Percentiles rank a stretch among this genome's conserved stretches.
These are phyloP conservation scores for Epichloe festucae DNA, from an alignment of 2,329 filamentous ascomycete species.

Conservation along the genomic window DNA sequence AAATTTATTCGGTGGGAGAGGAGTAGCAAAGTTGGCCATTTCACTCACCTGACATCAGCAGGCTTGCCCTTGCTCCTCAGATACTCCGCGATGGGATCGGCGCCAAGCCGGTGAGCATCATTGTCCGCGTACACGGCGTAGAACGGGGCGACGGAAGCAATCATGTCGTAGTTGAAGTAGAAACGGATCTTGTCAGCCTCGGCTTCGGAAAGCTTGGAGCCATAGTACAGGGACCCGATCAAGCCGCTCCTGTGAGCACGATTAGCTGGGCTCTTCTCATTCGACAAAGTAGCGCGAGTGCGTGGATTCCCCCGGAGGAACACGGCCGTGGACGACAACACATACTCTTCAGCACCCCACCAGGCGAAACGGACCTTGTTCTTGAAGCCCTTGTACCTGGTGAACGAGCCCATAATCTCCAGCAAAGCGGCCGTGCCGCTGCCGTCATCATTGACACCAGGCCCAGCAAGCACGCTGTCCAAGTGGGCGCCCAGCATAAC, in stretches of 20 bases:
- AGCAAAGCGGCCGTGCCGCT: slow-evolving; percentile 23
- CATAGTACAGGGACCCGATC: slow-evolving; percentile 30
- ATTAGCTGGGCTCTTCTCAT: not conserved
- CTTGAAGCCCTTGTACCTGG: slow-evolving; percentile 21
- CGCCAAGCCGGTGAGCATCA: slow-evolving; percentile 24
- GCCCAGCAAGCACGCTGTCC: slow-evolving; percentile 24
- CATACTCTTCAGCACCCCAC: slow-evolving; percentile 27
- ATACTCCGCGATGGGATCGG: slow-evolving; percentile 18
- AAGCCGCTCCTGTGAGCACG: slow-evolving; percentile 21
- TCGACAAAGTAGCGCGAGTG: too few species aligned
- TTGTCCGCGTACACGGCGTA: slow-evolving; percentile 28
- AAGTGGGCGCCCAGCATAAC: slow-evolving; percentile 28
- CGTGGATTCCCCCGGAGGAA: too few species aligned
- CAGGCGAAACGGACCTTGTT: slow-evolving; percentile 28
- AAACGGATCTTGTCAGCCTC: slow-evolving; percentile 45
- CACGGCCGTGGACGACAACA: slow-evolving; percentile 1
- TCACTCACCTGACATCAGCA: slow-evolving; percentile 14
- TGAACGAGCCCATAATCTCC: slow-evolving; percentile 21
- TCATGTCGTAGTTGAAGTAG: slow-evolving; percentile 64
- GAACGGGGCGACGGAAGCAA: slow-evolving; percentile 31
- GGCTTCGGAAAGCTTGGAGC: slow-evolving; percentile 19
- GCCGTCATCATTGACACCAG: slow-evolving; percentile 28
- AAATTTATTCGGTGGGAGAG: too few species aligned
- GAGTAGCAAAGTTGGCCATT: too few species aligned
- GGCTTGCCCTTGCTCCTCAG: slow-evolving; percentile 15